Evolutionary conservation across 305 asterid genomes (phyloP), one percentile per base, ranked within the genome.

Genomic region (Solanum hybrid): DNA sequence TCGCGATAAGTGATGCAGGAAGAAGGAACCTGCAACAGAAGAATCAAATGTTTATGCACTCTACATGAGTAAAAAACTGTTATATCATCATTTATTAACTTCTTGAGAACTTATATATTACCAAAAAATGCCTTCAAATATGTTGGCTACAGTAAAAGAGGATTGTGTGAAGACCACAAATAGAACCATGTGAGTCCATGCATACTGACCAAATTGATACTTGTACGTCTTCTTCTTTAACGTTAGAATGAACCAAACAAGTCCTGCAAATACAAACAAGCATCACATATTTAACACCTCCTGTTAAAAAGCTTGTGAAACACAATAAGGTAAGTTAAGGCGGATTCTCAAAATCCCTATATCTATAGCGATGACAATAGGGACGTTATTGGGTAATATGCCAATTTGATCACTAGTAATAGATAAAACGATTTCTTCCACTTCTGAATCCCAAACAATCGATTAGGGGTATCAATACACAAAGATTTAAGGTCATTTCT

Each of bases 111-210:
- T 46, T 46, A 82, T 79, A 79, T 82, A 86, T 92, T 95, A 96
- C 99, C 99, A 97, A 93, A 97, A 96, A 87, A 96, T 96, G 92
- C 99, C 99, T 93, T 97, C 99, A 66, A 96, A 96, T 81, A 97
- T 96, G 91, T 96, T 97, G 85, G 98, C 99, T 89, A 96, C 98
- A 2, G 98, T 96, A 90, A 98, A 98, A 69, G 99, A 92, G 34
- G 99, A 98, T 90, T 98, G 99, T 1, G 97, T 93, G 92, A 98
- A 96, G 87, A 98, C 99, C 94, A 96, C 98, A 91, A 98, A 96
- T 90, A 98, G 92, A 90, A 96, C 96, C 99, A 97, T 98, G 79
- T 96, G 99, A 0, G 98, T 98, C 99, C 99, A 98, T 3, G 99
- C 99, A 92, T 96, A 98, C 91, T 98, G 99, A 90, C 99, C 94